phyloP scores from a whole-genome alignment of 2,329 filamentous ascomycete genomes.

The Calonectria naviculata region DNA sequence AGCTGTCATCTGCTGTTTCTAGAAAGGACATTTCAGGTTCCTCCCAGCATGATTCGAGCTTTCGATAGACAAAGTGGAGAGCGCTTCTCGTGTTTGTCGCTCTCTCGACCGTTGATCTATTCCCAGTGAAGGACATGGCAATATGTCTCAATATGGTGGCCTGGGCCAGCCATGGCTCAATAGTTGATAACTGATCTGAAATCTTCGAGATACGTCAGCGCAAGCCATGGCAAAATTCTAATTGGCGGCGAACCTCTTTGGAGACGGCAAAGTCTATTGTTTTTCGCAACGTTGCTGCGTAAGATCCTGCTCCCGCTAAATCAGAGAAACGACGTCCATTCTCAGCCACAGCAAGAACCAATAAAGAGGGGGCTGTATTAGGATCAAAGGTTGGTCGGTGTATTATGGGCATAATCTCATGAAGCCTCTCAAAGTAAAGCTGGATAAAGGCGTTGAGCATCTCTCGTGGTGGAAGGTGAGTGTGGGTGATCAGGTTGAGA shows the following conservation, averaged over 20 bases:
- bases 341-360: not conserved
- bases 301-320: not conserved
- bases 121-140: not conserved
- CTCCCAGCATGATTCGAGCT: not conserved
- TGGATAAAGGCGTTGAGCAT: not conserved
- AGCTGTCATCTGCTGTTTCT: not conserved
- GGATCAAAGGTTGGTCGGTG: not conserved
- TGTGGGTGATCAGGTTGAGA: too few species aligned
- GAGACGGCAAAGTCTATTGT: not conserved
- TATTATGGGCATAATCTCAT: not conserved
- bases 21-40: not conserved
- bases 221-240: accelerated
- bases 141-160: not conserved
- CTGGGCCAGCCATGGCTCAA: not conserved
- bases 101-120: not conserved
- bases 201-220: not conserved
- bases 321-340: not conserved
- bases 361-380: not conserved
- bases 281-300: not conserved
- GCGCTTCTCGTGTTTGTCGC: not conserved
- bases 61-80: not conserved
- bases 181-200: not conserved
- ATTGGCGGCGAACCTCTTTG: not conserved
- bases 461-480: not conserved
- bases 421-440: not conserved